Conservation (phyloP, 164 flowering plant genomes). For the Hamamelis virginiana region DNA sequence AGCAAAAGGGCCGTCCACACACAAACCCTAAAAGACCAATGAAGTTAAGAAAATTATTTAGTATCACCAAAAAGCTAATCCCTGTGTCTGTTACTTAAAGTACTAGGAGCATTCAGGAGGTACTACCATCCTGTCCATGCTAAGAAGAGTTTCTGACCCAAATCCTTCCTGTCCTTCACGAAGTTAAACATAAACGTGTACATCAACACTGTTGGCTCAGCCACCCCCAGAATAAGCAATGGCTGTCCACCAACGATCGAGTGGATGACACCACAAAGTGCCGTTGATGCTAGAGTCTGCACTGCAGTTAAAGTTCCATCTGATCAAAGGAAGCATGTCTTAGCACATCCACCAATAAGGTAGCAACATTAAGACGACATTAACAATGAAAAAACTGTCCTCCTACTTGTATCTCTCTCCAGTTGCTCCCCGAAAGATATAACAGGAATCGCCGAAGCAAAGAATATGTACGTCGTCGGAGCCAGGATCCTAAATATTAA, state of each 20-base stretch:
- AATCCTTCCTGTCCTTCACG: constrained; percentile 76
- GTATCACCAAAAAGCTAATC: neutral
- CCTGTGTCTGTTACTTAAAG: neutral
- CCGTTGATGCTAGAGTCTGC: constrained; percentile 92
- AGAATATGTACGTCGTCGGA: constrained; percentile 95
- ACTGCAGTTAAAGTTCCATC: constrained; percentile 93
- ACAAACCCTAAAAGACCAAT: constrained; percentile 68
- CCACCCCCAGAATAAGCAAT: constrained; percentile 93
- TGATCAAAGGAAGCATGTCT: constrained; percentile 21
- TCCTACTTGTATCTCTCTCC: constrained; percentile 74
- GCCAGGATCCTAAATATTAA: constrained; percentile 72
- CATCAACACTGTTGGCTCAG: constrained; percentile 98
- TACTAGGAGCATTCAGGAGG: neutral
- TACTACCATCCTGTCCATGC: constrained; percentile 99
- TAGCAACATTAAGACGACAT: constrained; percentile 9
- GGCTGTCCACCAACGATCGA: constrained; percentile 98
- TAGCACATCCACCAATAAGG: constrained; percentile 1
- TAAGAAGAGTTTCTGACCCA: constrained; percentile 77
- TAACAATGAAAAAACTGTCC: neutral
- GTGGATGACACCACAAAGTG: constrained; percentile 93
- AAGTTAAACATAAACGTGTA: constrained; percentile 94
- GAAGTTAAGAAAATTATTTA: constrained; percentile 4
- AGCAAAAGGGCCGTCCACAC: constrained; percentile 93
- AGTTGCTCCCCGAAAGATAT: constrained; percentile 97
- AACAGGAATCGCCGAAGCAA: constrained; percentile 98